phyloP scores from a whole-genome alignment of 1,139 yeast species.

The Dujonia santamariae region DNA sequence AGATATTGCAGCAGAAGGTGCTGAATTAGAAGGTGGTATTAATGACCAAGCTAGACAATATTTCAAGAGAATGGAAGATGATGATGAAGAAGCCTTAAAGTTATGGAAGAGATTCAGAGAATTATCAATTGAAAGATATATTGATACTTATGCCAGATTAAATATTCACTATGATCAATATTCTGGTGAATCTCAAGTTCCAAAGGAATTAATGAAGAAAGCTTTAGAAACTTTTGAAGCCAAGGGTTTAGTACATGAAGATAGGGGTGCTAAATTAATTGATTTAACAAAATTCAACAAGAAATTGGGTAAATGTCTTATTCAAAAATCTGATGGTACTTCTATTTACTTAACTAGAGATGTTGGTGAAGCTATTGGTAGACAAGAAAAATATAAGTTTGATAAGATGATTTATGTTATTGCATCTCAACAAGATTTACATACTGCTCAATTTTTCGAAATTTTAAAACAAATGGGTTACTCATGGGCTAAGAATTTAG shows the following conservation, averaged over 20 bases:
- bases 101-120: conserved; percentile 91
- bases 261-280: conserved; percentile 86
- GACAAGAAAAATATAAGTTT: conserved; percentile 79
- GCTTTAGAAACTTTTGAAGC: conserved; percentile 64
- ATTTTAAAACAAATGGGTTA: conserved; percentile 89
- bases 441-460: conserved; percentile 91
- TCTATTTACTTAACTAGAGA: conserved; percentile 94
- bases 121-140: conserved; percentile 79
- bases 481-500: conserved; percentile 79
- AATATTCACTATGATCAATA: conserved; percentile 84
- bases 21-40: conserved; percentile 53
- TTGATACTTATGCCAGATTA: conserved; percentile 85
- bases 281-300: conserved; percentile 85
- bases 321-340: conserved; percentile 95
- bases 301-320: conserved; percentile 90
- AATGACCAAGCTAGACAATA: conserved; percentile 85
- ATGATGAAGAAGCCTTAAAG: conserved; percentile 74
- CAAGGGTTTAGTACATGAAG: conserved; percentile 75
- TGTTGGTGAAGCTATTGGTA: conserved; percentile 93
- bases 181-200: conserved; percentile 95
- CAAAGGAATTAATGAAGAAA: conserved; percentile 65
- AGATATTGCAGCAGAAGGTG: conserved; percentile 77
- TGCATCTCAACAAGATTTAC: conserved; percentile 96
- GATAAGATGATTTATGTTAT: conserved; percentile 96
- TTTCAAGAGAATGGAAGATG: conserved; percentile 91